phyloP scores from a whole-genome alignment of 2,329 filamentous ascomycete species.

The Penicillium digitatum region DNA sequence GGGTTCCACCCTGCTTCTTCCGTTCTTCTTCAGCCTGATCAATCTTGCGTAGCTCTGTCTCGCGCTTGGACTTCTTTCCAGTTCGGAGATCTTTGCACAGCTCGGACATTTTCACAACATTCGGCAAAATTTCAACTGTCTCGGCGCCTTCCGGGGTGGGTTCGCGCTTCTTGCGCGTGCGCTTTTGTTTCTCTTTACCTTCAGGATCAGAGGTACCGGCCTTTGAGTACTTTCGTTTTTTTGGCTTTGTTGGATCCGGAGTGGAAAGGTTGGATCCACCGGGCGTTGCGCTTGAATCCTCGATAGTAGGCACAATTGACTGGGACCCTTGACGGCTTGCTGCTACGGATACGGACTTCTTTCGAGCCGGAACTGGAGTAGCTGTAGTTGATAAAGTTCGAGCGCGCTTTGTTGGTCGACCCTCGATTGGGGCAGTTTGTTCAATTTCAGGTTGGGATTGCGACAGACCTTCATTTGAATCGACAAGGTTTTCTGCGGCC shows the following conservation, averaged over 20 bases:
- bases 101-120: slow-evolving; percentile 55
- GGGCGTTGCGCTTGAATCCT: slow-evolving; percentile 19
- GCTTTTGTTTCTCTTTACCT: slow-evolving; percentile 21
- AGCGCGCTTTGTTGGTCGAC: slow-evolving; percentile 29
- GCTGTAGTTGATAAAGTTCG: slow-evolving; percentile 17
- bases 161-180: slow-evolving; percentile 36
- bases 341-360: slow-evolving; percentile 15
- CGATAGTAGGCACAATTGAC: slow-evolving; percentile 14
- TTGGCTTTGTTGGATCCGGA: slow-evolving; percentile 23
- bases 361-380: slow-evolving; percentile 10
- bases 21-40: slow-evolving; percentile 53
- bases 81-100: slow-evolving; percentile 52
- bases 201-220: slow-evolving; percentile 23
- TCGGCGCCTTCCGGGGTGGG: slow-evolving; percentile 49
- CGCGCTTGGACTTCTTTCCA: slow-evolving; percentile 55
- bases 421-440: slow-evolving; percentile 14
- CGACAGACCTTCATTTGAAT: slow-evolving; percentile 5
- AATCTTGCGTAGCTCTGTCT: slow-evolving; percentile 55
- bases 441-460: background rate
- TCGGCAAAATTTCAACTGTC: slow-evolving; percentile 50
- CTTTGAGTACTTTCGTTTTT: slow-evolving; percentile 27
- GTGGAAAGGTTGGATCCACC: slow-evolving; percentile 22
- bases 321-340: slow-evolving; percentile 17
- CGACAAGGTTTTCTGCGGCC: slow-evolving; percentile 1
- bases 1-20: slow-evolving; percentile 39